phyloP scores from a whole-genome alignment of 352 stramenopile species.

The Globisporangium perplexum region DNA sequence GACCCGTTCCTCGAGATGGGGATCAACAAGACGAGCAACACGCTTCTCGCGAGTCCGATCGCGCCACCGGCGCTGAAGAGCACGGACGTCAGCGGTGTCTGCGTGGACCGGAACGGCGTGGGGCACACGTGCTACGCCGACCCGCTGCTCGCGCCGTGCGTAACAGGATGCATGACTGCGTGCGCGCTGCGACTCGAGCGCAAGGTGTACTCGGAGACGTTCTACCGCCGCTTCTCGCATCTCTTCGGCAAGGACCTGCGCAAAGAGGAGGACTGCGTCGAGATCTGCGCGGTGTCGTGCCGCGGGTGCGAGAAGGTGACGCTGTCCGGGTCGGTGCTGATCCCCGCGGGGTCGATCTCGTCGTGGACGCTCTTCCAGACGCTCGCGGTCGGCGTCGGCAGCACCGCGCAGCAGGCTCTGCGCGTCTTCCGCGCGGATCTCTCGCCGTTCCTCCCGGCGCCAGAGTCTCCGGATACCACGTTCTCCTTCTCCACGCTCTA shows the following conservation, averaged over 20 bases:
- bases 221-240: slow-evolving; percentile 48
- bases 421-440: slow-evolving; percentile 48
- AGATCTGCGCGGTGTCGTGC: slow-evolving; percentile 49
- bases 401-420: slow-evolving; percentile 14
- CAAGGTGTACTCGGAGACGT: slow-evolving; percentile 31
- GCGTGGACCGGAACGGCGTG: slow-evolving; percentile 48
- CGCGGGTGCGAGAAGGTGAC: slow-evolving; percentile 58
- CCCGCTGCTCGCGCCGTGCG: slow-evolving; percentile 33
- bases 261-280: slow-evolving; percentile 70
- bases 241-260: slow-evolving; percentile 65
- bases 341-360: slow-evolving; percentile 21
- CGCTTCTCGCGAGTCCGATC: slow-evolving; percentile 21
- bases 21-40: slow-evolving; percentile 39
- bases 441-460: slow-evolving; percentile 30
- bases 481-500: slow-evolving; percentile 44
- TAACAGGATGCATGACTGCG: slow-evolving; percentile 50
- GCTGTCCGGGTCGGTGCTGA: slow-evolving; percentile 38
- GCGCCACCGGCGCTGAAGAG: slow-evolving; percentile 10
- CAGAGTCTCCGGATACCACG: slow-evolving; percentile 23
- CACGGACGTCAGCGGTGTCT: slow-evolving; percentile 39
- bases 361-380: slow-evolving; percentile 42
- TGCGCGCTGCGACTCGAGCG: slow-evolving; percentile 39
- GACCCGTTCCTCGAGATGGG: slow-evolving; percentile 59
- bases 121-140: slow-evolving; percentile 63
- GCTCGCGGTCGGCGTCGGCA: slow-evolving; percentile 12